Base-by-base conservation (phyloP, 768 basidiomycete genomes). In the Agaricus bisporus region DNA sequence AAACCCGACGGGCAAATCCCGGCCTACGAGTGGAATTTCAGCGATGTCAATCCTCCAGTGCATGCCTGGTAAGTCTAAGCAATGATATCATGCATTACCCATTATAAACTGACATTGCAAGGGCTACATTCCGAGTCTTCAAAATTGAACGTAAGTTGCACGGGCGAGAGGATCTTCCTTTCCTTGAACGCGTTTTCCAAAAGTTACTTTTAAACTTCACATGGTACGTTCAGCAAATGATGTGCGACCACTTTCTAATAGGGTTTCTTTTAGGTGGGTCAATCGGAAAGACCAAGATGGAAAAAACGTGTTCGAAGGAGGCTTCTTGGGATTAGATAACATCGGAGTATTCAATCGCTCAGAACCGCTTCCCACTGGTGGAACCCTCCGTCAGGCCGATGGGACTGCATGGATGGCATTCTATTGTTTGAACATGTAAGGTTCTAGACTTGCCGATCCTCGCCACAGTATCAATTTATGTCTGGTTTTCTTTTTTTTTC, bases 341-440 rank as follows among this genome's bases (percentile, higher is more conserved):
- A 98, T 99, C 57, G 94, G 94, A 11, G 83, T 91, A 5, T 99
- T 99, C 76, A 99, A 99, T 71, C 87, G 97, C 44, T 97, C 93
- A 2, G 97, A 99, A 68, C 91, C 93, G 25, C 71, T 99, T 22
- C 97, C 97, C 6, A 98, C 95, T 5, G 95, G 95, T 32, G 97
- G 97, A 8, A 81, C 73, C 15, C 75, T 99, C 55, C 93, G 95
- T 50, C 97, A 99, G 71, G 94, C 97, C 7, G 97, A 99, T 66
- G 95, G 95, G 8, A 99, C 97, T 5, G 92, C 95, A 0, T 99
- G 97, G 97, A 99, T 99, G 97, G 97, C 94, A 29, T 99, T 98
- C 74, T 99, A 95, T 69, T 93, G 87, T 60, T 70, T 98, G 54
- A 97, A 97, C 64, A 98, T 98, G 97, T 91, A 56, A 60, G 82